Percentiles rank a stretch among this genome's conserved stretches.
Conservation (phyloP, 345 rosid genomes). For the Hibiscus tridactylites region DNA sequence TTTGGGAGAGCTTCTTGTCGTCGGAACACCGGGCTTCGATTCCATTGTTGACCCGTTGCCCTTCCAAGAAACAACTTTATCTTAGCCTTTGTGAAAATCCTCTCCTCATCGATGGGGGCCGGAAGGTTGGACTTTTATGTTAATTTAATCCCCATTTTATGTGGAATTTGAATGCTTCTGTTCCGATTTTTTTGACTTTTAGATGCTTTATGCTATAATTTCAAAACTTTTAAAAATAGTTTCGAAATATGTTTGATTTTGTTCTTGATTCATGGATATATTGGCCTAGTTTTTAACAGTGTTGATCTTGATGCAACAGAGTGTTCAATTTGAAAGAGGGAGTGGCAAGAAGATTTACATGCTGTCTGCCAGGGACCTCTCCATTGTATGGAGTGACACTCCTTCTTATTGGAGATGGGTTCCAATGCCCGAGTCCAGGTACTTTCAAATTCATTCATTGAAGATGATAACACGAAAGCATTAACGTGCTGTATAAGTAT, state of each 20-base stretch:
- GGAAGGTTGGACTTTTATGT: slow-evolving; percentile 25
- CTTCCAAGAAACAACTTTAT: slow-evolving; percentile 45
- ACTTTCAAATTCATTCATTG: not conserved
- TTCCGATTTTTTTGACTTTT: not conserved
- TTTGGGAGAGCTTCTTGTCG: slow-evolving; percentile 60
- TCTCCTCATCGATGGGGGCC: slow-evolving; percentile 46
- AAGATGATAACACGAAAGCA: not conserved
- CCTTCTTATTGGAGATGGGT: slow-evolving; percentile 37
- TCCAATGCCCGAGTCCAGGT: slow-evolving; percentile 27
- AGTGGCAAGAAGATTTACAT: slow-evolving; percentile 40
- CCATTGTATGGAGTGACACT: slow-evolving; percentile 34
- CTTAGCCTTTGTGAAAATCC: slow-evolving; percentile 31
- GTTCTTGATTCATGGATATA: not conserved
- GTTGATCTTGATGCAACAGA: slow-evolving; percentile 15
- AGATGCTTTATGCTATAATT: not conserved
- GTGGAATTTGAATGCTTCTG: not conserved
- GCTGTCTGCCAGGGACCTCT: slow-evolving; percentile 34
- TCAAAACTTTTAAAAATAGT: no score
- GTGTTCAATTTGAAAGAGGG: slow-evolving; percentile 27
- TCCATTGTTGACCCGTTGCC: slow-evolving; percentile 11
- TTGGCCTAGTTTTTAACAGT: not conserved
- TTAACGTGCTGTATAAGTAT: not conserved
- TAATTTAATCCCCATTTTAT: not conserved
- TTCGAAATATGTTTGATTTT: not conserved
- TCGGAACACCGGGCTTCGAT: slow-evolving; percentile 24